Base-by-base conservation (phyloP, 305 asterid species). In the Plantago lanceolata region DNA sequence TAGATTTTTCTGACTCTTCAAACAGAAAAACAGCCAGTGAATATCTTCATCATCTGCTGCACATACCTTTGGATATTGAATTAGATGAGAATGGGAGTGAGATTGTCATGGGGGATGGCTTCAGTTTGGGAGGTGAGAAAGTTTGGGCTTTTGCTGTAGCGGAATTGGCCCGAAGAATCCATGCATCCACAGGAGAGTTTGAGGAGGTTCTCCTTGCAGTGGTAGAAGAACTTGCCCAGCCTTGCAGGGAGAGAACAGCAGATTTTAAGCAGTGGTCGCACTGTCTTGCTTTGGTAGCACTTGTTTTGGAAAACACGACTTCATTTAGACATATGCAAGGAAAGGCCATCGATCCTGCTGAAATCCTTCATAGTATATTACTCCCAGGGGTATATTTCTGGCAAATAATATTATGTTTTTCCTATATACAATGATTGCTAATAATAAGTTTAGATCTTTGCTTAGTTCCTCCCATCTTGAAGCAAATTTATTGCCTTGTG, bases 201-300 rank as follows among this genome's bases (percentile, higher is more conserved):
- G 97, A 87, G 73, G 94, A 84, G 70, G 85, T 86, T 76, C 81
- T 90, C 50, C 81, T 89, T 58, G 66, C 68, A 18, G 90, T 87
- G 66, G 77, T 90, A 48, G 95, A 80, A 61, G 97, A 82, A 77
- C 94, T 87, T 70, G 94, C 94, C 77, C 85, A 77, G 65, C 90
- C 99, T 57, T 93, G 99, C 79, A 76, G 99, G 74, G 99, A 93
- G 77, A 87, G 99, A 70, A 90, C 93, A 26, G 99, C 99, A 13
- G 94, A 82, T 70, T 82, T 71, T 75, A 84, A 76, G 77, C 89
- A 86, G 73, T 93, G 97, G 99, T 70, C 90, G 76, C 96, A 93
- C 76, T 87, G 94, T 71, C 92, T 93, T 76, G 86, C 96, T 57
- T 84, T 93, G 65, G 67, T 77, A 72, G 85, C 89, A 44, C 95